Conservation (phyloP, 1,284 basidiomycete genomes). For the Ganoderma meredithae region DNA sequence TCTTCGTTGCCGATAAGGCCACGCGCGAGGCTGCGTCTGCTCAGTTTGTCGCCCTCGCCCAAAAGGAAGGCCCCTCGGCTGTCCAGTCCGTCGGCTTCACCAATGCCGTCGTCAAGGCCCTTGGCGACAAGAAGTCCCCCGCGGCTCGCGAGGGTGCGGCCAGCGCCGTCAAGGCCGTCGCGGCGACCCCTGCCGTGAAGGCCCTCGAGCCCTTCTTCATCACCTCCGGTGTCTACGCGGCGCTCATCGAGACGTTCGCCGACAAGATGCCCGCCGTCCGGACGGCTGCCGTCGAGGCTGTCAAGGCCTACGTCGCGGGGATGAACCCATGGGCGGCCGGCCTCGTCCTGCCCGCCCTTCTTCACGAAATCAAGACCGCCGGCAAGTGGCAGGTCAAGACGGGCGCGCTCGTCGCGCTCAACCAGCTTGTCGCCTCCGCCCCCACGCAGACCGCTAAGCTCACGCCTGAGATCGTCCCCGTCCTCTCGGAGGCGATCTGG, state of each 20-base stretch:
- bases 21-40: slow-evolving; percentile 75
- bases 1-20: slow-evolving; percentile 80
- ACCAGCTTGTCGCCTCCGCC: slow-evolving; percentile 90
- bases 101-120: slow-evolving; percentile 85
- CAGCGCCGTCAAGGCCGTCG: slow-evolving; percentile 73
- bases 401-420: slow-evolving; percentile 85
- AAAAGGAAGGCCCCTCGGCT: slow-evolving; percentile 89
- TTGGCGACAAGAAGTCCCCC: slow-evolving; percentile 91
- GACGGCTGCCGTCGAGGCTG: slow-evolving; percentile 87
- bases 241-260: slow-evolving; percentile 91
- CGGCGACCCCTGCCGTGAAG: slow-evolving; percentile 82
- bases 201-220: slow-evolving; percentile 92
- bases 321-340: slow-evolving; percentile 93
- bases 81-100: slow-evolving; percentile 81
- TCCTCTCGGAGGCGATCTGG: slow-evolving; percentile 97
- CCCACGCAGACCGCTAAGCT: slow-evolving; percentile 88
- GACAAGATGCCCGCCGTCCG: slow-evolving; percentile 91
- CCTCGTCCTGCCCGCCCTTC: slow-evolving; percentile 88
- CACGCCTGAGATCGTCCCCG: slow-evolving; percentile 96
- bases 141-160: slow-evolving; percentile 88
- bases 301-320: slow-evolving; percentile 79
- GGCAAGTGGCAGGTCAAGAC: slow-evolving; percentile 99
- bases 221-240: slow-evolving; percentile 84
- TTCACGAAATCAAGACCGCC: slow-evolving; percentile 94
- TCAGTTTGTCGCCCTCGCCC: slow-evolving; percentile 75